phyloP scores from a whole-genome alignment of 1,284 basidiomycete species.

The Trichosporon ovoides region DNA sequence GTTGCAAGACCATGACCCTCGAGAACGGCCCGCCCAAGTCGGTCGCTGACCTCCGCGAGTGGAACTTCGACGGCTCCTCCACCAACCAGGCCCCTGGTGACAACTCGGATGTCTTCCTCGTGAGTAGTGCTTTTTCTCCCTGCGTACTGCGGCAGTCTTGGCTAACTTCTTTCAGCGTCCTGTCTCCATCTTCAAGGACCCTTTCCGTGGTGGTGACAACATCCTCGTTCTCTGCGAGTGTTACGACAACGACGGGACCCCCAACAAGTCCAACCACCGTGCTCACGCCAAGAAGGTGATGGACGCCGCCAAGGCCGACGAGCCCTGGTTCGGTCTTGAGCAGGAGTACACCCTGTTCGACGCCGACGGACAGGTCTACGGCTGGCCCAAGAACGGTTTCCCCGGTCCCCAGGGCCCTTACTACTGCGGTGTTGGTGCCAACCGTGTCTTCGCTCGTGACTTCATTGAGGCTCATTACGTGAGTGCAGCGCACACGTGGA shows the following conservation, averaged over 20 bases:
- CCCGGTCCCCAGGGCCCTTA: slow-evolving; percentile 99
- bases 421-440: slow-evolving; percentile 97
- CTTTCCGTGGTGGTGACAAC: slow-evolving; percentile 98
- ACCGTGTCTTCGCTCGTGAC: slow-evolving; percentile 97
- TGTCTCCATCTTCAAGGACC: slow-evolving; percentile 95
- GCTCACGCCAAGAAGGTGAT: slow-evolving; percentile 86
- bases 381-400: slow-evolving; percentile 99
- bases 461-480: slow-evolving; percentile 97
- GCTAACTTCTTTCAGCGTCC: slow-evolving; percentile 58
- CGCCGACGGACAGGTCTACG: slow-evolving; percentile 81
- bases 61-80: slow-evolving; percentile 99
- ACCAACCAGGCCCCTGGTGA: slow-evolving; percentile 91
- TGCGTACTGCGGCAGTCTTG: neutral
- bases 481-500: slow-evolving; percentile 21
- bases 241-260: slow-evolving; percentile 98
- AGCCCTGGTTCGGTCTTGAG: slow-evolving; percentile 98
- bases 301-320: slow-evolving; percentile 72
- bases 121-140: slow-evolving; percentile 22
- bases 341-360: slow-evolving; percentile 99
- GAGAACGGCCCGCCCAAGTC: slow-evolving; percentile 36
- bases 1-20: slow-evolving; percentile 76
- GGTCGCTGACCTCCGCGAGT: slow-evolving; percentile 61
- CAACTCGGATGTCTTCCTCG: slow-evolving; percentile 95
- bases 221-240: slow-evolving; percentile 94
- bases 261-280: slow-evolving; percentile 95